Evolutionary conservation across 2,329 filamentous ascomycete species (phyloP), one percentile per base, ranked within the genome.

Genomic region (Aureobasidium leucospermi): DNA sequence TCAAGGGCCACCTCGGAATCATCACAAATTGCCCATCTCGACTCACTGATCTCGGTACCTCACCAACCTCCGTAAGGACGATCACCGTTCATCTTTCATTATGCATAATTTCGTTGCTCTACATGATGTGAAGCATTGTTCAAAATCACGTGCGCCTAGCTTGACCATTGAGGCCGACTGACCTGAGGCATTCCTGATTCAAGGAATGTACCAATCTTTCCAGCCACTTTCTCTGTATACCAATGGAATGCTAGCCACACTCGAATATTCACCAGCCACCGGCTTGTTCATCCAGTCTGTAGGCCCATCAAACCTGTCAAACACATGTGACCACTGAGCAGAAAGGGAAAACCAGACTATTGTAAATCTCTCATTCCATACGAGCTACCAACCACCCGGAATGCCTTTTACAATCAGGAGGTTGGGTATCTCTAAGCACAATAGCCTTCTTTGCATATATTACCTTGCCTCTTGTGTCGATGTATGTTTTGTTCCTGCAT

Each of bases 291-390:
- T 15, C 10, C 19, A 28, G n/a, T 11, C 4, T 31, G n/a, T 15
- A 19, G 11, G 23, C 11, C 3, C 2, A 29, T 39, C 41, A 56
- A 38, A 56, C 7, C 31, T 19, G 13, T 9, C 38, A 53, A 53
- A 29, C 52, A 56, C 52, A 45, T 45, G 41, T 45, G 52, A 56
- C 29, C 31, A 2, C 52, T 29, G 11, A 38, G 5, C 52, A 23
- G 7, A 56, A 38, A 16, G 8, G 29, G 39, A 56, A 45, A 45
- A 56, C 41, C 52, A 56, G n/a, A 56, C 47, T 31, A 52, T 59
- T 59, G 57, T 59, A 45, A 52, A 47, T 23, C 31, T 45, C 28
- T n/a, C 60, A 61, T 61, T 61, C 56, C 60, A 53, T 58, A 42
- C 46, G 23, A 42, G 10, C 31, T 34, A 51, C 46, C 42, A 56